Percentiles rank a stretch among this genome's conserved stretches.
Conservation (phyloP, 441 rosid species). For the Populus trichocarpa region DNA sequence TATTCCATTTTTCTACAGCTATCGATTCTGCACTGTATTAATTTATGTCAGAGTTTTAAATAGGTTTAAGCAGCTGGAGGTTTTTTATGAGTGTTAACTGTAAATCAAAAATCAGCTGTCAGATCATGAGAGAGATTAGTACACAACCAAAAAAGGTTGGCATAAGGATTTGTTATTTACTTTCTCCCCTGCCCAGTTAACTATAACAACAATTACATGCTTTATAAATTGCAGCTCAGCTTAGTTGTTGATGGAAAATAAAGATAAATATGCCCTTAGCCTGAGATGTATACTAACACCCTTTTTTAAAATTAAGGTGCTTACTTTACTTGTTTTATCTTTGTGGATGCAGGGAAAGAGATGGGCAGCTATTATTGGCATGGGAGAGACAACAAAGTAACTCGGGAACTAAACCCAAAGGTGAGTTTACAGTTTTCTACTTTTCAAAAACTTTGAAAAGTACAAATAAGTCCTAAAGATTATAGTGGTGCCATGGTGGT, state of each 20-base stretch:
- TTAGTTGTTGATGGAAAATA: background rate
- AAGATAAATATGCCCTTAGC: background rate
- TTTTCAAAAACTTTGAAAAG: constrained; percentile 11
- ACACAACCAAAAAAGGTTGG: background rate
- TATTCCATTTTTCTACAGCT: constrained; percentile 20
- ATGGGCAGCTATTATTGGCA: constrained; percentile 90
- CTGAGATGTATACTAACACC: background rate
- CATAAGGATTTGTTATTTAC: background rate
- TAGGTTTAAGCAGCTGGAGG: background rate
- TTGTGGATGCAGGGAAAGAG: constrained; percentile 59
- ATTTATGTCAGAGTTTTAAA: background rate
- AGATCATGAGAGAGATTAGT: background rate
- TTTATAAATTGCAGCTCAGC: background rate
- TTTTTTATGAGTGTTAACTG: background rate
- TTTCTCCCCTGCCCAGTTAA: background rate
- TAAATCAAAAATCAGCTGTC: background rate
- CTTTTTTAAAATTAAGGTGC: background rate
- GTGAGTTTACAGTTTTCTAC: constrained; percentile 26
- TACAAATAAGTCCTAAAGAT: background rate
- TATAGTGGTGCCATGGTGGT: background rate
- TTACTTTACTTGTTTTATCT: background rate
- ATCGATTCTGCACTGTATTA: background rate
- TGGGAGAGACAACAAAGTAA: constrained; percentile 79
- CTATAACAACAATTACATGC: background rate
- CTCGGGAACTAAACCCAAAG: constrained; percentile 93